These are phyloP conservation scores for Geosmithia flava DNA, from an alignment of 2,329 filamentous ascomycete species.

Conservation along the genomic window DNA sequence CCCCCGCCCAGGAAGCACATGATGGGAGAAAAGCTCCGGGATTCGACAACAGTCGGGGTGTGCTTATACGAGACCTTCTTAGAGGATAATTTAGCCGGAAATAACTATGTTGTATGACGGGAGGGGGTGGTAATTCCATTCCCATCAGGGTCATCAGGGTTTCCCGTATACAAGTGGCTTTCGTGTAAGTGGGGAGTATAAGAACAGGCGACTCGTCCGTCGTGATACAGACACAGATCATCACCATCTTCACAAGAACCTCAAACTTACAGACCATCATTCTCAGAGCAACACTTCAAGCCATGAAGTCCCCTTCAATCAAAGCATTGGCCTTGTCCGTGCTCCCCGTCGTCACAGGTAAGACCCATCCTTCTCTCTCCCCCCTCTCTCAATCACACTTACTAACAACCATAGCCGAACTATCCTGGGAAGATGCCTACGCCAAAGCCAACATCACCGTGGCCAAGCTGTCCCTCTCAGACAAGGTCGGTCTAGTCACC, in stretches of 20 bases:
- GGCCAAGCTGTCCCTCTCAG: slow-evolving; percentile 54
- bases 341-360: slow-evolving; percentile 2
- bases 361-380: neutral
- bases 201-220: too few species aligned
- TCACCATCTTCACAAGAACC: too few species aligned
- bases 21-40: too few species aligned
- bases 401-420: neutral
- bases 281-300: too few species aligned
- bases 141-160: too few species aligned
- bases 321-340: slow-evolving; percentile 2
- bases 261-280: too few species aligned
- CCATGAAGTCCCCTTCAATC: neutral
- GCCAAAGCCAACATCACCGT: slow-evolving; percentile 56
- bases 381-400: neutral
- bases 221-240: too few species aligned
- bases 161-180: too few species aligned
- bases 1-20: neutral
- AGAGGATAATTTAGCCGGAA: neutral
- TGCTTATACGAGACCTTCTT: neutral
- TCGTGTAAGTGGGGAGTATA: too few species aligned
- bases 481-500: slow-evolving; percentile 71
- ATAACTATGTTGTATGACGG: too few species aligned
- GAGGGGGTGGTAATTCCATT: too few species aligned
- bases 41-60: neutral
- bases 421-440: slow-evolving; percentile 55